A percentile compares a stretch with the other conserved stretches of the same genome.
These are phyloP conservation scores for Phialemoniopsis sp. DNA, from an alignment of 2,329 filamentous ascomycete species.

Conservation along the genomic window DNA sequence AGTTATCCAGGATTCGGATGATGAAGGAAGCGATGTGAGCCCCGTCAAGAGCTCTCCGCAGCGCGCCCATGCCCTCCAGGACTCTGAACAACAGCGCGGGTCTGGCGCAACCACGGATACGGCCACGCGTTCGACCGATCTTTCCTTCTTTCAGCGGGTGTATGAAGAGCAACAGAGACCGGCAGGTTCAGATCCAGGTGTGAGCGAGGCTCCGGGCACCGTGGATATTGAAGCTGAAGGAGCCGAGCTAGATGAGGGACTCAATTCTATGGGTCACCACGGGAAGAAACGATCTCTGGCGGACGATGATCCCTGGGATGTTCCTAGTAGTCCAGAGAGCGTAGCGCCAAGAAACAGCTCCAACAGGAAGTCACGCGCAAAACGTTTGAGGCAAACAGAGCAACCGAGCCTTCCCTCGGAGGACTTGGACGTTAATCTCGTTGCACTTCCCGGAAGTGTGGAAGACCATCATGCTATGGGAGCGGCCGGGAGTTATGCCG, in stretches of 20 bases:
- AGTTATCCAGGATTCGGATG: slow-evolving; percentile 26
- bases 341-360: no score
- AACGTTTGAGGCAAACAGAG: no score
- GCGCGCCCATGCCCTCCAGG: background rate
- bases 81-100: background rate
- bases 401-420: no score
- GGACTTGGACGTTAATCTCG: no score
- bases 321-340: slow-evolving; percentile 34
- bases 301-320: slow-evolving; percentile 33
- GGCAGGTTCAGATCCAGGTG: slow-evolving; percentile 4
- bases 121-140: slow-evolving; percentile 37
- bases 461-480: no score
- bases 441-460: no score
- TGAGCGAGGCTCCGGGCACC: background rate
- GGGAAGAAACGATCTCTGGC: slow-evolving; percentile 4
- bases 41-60: slow-evolving; percentile 10
- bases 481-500: no score
- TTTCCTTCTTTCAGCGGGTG: slow-evolving; percentile 40
- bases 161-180: slow-evolving; percentile 40
- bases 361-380: no score
- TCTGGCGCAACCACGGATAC: slow-evolving; percentile 3
- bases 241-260: no score
- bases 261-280: no score
- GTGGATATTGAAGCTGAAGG: no score
- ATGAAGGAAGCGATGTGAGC: slow-evolving; percentile 20